A percentile compares a stretch with the other conserved stretches of the same genome.
These are phyloP conservation scores for Asterophora lycoperdoides DNA, from an alignment of 768 basidiomycete species.

Conservation along the genomic window DNA sequence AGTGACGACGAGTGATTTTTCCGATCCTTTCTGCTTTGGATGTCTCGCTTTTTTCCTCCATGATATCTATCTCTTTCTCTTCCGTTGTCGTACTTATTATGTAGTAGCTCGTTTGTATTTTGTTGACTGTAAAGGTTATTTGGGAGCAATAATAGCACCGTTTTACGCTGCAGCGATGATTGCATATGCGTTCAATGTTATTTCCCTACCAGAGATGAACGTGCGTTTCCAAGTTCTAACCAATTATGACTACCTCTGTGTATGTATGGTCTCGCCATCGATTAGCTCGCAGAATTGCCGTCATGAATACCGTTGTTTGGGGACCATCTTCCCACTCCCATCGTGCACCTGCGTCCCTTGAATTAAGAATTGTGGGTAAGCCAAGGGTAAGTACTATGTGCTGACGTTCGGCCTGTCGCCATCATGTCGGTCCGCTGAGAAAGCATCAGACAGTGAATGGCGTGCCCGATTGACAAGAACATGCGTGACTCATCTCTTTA, in stretches of 20 bases:
- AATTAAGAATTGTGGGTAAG: slow-evolving; percentile 12
- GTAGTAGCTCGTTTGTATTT: slow-evolving; percentile 2
- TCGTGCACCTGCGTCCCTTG: slow-evolving; percentile 1
- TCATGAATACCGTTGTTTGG: slow-evolving; percentile 1
- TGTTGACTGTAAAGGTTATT: slow-evolving; percentile 8
- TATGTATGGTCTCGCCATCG: slow-evolving; percentile 18
- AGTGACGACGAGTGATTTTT: slow-evolving; percentile 62
- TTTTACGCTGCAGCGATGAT: neutral
- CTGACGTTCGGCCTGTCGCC: neutral
- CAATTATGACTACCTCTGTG: neutral
- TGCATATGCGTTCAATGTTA: no score
- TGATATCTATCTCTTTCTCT: slow-evolving; percentile 5
- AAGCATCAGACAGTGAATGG: slow-evolving; percentile 1
- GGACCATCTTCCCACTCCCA: slow-evolving; percentile 9
- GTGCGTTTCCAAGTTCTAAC: slow-evolving; percentile 5
- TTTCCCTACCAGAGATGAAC: no score
- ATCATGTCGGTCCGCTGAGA: slow-evolving; percentile 5
- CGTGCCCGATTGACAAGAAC: slow-evolving; percentile 1
- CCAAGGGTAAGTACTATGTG: neutral
- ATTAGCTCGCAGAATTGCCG: slow-evolving; percentile 10
- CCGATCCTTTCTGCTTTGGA: slow-evolving; percentile 1
- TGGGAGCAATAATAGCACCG: slow-evolving; percentile 4
- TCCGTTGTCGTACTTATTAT: no score
- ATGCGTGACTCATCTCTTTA: slow-evolving; percentile 1
- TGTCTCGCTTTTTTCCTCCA: slow-evolving; percentile 2